phyloP scores from a whole-genome alignment of 768 basidiomycete genomes.

The Chiua virens region DNA sequence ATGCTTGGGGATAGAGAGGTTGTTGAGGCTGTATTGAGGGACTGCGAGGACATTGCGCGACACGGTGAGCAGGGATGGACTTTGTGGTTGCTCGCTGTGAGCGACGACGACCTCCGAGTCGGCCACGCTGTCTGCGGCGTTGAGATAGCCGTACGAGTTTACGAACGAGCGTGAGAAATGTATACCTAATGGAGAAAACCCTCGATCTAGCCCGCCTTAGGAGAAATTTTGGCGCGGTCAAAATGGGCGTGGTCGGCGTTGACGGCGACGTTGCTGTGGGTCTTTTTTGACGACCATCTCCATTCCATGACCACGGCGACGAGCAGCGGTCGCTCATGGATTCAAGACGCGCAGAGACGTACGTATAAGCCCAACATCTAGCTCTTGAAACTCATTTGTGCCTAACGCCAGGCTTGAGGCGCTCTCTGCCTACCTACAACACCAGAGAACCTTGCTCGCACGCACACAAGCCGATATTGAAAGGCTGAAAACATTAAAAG shows the following conservation, averaged over 20 bases:
- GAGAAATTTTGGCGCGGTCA: conserved; percentile 25
- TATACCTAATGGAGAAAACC: conserved; percentile 14
- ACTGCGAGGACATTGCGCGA: conserved; percentile 26
- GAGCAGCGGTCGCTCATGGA: conserved; percentile 27
- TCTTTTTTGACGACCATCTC: conserved; percentile 2
- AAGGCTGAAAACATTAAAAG: conserved; percentile 47
- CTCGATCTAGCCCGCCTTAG: conserved; percentile 9
- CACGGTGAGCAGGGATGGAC: conserved; percentile 18
- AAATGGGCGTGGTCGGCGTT: conserved; percentile 7
- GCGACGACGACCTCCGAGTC: conserved; percentile 26
- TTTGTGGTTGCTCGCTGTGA: conserved; percentile 27
- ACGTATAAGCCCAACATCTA: conserved; percentile 6
- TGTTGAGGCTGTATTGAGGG: conserved; percentile 34
- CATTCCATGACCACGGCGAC: conserved; percentile 36
- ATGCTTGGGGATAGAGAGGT: conserved; percentile 35
- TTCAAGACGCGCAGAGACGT: conserved; percentile 37
- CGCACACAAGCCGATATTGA: conserved; percentile 65
- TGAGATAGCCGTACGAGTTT: conserved; percentile 16
- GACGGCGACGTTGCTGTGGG: conserved; percentile 12
- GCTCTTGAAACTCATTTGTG: not conserved
- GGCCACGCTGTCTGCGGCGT: conserved; percentile 4
- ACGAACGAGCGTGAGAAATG: conserved; percentile 19
- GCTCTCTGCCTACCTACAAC: conserved; percentile 63
- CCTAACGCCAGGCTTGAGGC: conserved; percentile 43
- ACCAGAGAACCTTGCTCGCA: conserved; percentile 58